Evolutionary conservation across 1,284 basidiomycete genomes (phyloP).

Genomic region (Ustilago nuda): DNA sequence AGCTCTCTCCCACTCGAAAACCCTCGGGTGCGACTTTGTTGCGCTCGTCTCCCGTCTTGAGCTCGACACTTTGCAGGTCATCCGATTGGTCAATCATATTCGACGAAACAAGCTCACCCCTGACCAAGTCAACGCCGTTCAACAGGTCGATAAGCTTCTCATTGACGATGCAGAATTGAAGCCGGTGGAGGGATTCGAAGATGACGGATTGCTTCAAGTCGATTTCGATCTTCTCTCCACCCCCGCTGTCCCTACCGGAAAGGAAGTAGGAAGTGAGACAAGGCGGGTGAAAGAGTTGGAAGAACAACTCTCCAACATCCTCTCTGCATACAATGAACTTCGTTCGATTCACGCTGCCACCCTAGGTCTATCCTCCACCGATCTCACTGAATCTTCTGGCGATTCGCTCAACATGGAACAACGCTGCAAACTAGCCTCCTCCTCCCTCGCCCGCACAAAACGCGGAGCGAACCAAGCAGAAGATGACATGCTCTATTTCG

Average conservation of each 20-base stretch:
- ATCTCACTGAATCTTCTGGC: constrained; percentile 22
- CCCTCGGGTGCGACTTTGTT: constrained; percentile 58
- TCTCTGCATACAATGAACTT: constrained; percentile 55
- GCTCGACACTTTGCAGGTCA: constrained; percentile 64
- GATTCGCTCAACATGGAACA: constrained; percentile 9
- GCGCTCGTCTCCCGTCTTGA: constrained; percentile 36
- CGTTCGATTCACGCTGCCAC: constrained; percentile 41
- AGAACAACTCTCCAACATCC: constrained; percentile 42
- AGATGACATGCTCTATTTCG: constrained; percentile 94
- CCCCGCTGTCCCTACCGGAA: too few relatives aligned
- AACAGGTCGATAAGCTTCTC: constrained; percentile 37
- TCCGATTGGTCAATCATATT: constrained; percentile 66
- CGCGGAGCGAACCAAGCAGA: constrained; percentile 31
- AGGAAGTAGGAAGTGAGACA: not conserved
- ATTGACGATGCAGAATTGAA: constrained; percentile 59
- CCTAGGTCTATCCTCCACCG: constrained; percentile 34
- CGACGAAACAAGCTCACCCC: constrained; percentile 36
- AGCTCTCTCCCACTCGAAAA: constrained; percentile 56
- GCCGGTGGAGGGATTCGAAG: constrained; percentile 64
- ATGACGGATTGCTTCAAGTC: constrained; percentile 64
- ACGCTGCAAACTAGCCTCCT: constrained; percentile 18
- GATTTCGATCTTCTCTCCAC: constrained; percentile 53
- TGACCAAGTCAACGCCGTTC: constrained; percentile 32
- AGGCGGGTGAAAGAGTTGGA: constrained; percentile 46
- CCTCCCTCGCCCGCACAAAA: constrained; percentile 9